Evolutionary conservation across 2,329 filamentous ascomycete species (phyloP).

Genomic region (Aspergillus fischeri): DNA sequence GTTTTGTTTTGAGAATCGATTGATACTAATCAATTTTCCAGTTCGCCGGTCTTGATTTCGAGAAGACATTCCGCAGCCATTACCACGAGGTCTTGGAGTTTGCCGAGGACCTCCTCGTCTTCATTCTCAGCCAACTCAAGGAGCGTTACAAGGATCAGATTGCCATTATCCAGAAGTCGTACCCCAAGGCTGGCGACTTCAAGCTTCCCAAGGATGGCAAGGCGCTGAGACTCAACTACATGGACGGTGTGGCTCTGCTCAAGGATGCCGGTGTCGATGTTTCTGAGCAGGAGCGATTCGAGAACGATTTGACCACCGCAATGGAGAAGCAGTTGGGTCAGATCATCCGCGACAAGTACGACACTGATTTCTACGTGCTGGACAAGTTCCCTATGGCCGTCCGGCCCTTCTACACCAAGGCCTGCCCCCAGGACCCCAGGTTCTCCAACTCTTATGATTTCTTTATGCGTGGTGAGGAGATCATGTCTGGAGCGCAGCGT

Average conservation of each 20-base stretch:
- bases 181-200: constrained; percentile 49
- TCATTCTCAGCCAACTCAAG: constrained; percentile 46
- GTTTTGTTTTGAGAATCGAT: neutral
- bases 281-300: constrained; percentile 46
- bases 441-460: constrained; percentile 68
- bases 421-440: constrained; percentile 62
- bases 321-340: constrained; percentile 70
- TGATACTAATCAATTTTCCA: constrained; percentile 22
- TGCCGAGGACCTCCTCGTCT: constrained; percentile 47
- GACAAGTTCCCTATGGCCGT: constrained; percentile 92
- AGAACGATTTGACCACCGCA: constrained; percentile 45
- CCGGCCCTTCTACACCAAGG: constrained; percentile 88
- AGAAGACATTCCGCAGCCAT: constrained; percentile 47
- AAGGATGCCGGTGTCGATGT: constrained; percentile 49
- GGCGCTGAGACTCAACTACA: constrained; percentile 47
- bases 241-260: constrained; percentile 46
- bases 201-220: constrained; percentile 47
- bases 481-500: constrained; percentile 64
- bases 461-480: constrained; percentile 68
- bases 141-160: constrained; percentile 43
- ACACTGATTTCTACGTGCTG: constrained; percentile 93
- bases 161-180: constrained; percentile 45
- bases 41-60: constrained; percentile 52
- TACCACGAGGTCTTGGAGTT: constrained; percentile 50
- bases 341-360: constrained; percentile 81